Percentiles rank a stretch among this genome's conserved stretches.
Evolutionary conservation across 2,329 filamentous ascomycete genomes (phyloP).

Genomic region (Coniochaeta sp.): DNA sequence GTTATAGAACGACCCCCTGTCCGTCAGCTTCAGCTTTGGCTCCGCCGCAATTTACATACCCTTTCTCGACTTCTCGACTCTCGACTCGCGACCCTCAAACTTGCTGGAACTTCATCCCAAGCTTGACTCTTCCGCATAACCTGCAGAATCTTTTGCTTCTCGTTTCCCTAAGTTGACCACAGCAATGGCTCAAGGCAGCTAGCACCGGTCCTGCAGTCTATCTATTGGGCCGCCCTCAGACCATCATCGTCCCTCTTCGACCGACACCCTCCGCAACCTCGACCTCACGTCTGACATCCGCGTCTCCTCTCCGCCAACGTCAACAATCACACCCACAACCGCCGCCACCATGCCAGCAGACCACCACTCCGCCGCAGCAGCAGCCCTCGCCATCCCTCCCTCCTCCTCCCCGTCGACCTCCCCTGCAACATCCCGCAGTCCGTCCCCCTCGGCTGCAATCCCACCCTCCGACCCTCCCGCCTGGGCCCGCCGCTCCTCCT

Average conservation of each 20-base stretch:
- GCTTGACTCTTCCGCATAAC: not conserved
- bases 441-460: slow-evolving; percentile 11
- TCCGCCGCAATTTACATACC: not conserved
- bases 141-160: not conserved
- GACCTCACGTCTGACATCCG: not conserved
- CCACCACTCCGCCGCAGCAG: slow-evolving; percentile 40
- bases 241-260: not conserved
- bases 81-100: no score
- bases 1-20: not conserved
- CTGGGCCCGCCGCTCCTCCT: slow-evolving; percentile 21
- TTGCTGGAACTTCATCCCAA: not conserved
- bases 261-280: not conserved
- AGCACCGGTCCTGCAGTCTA: slow-evolving; percentile 2
- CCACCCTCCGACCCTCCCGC: slow-evolving; percentile 26
- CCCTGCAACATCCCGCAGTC: slow-evolving; percentile 16
- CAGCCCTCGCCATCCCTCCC: slow-evolving; percentile 33
- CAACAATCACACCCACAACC: slow-evolving; percentile 25
- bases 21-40: not conserved
- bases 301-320: slow-evolving; percentile 23
- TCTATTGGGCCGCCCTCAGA: not conserved
- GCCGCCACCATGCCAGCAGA: slow-evolving; percentile 20
- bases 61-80: not conserved
- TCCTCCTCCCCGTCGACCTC: slow-evolving; percentile 17
- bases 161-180: not conserved
- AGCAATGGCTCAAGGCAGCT: slow-evolving; percentile 4